phyloP scores from a whole-genome alignment of 495 filamentous ascomycete genomes.

The Xylaria cubensis region DNA sequence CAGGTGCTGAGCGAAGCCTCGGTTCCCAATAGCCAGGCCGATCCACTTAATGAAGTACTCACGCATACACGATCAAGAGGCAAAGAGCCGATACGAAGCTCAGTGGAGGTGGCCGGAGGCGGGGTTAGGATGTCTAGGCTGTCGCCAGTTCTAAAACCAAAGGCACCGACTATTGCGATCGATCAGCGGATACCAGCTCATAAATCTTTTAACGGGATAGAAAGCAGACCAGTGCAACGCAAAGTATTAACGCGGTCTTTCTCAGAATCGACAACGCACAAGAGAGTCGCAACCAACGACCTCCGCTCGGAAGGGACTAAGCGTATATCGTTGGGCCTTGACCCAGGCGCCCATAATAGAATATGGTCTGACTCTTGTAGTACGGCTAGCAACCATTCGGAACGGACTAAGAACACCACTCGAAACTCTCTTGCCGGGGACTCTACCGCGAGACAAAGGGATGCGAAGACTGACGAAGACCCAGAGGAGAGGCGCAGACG shows the following conservation, averaged over 20 bases:
- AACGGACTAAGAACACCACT: conserved; percentile 4
- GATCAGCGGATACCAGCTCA: neutral
- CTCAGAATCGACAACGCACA: conserved; percentile 29
- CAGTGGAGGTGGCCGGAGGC: neutral
- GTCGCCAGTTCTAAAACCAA: neutral
- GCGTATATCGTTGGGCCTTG: conserved; percentile 23
- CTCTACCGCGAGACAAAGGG: neutral
- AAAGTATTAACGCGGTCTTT: conserved; percentile 28
- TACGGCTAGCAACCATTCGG: conserved; percentile 12
- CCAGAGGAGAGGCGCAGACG: conserved; percentile 27
- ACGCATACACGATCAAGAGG: neutral
- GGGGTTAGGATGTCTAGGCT: neutral
- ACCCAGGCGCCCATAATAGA: neutral
- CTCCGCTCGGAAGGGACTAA: conserved; percentile 24
- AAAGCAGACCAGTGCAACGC: conserved; percentile 21
- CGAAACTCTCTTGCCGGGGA: conserved; percentile 24
- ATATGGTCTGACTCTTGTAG: conserved; percentile 22
- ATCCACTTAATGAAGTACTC: neutral
- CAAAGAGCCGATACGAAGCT: neutral
- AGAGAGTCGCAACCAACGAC: conserved; percentile 33
- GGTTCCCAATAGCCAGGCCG: neutral
- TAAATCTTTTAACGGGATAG: conserved; percentile 28
- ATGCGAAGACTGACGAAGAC: conserved; percentile 22
- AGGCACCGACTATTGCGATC: neutral
- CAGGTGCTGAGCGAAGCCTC: neutral